Base-by-base conservation (phyloP, 768 basidiomycete genomes). In the Trametes cinnabarina region DNA sequence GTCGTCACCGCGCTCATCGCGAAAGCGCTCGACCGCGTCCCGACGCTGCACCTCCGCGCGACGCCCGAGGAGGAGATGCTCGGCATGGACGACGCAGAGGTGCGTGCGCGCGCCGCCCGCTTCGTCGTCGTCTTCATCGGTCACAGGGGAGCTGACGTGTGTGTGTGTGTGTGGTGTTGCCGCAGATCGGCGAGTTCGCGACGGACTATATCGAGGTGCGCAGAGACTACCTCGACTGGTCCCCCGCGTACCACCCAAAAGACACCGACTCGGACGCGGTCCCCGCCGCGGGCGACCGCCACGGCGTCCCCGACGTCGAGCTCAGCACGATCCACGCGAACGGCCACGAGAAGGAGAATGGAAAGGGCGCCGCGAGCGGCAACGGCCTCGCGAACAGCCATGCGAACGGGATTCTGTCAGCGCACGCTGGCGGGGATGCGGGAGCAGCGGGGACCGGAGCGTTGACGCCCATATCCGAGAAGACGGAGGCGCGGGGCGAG, bases 11-110 rank as follows among this genome's bases (percentile, higher is more conserved):
- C 87, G 59, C 69, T 86, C 71, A 88, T 92, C 67, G 79, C 89
- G 23, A 88, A 87, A 87, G 72, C 82, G 58, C 90, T 96, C 86
- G 89, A 94, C 72, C 81, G 72, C 68, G 84, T 92, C 61, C 92
- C 92, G 5, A 85, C 84, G 40, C 79, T 92, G 49, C 77, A 83
- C 26, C 79, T 98, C 55, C 87, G 92, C 44, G 76, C 79, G 20
- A 70, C 72, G 7, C 82, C 85, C 56, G 84, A 85, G 60, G 78
- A 75, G 23, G 88, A 90, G 72, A 82, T 85, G 23, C 74, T 95
- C 35, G 94, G 94, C 52, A 85, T 96, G 65, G 94, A 98, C 71
- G 90, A 93, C 66, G 79, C 83, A 25, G 85, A 91, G 79, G 87
- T 88, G 62, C 55, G 80, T 47, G 32, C 17, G 17, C n/a, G 20